These are phyloP conservation scores for Trametes versicolor DNA, from an alignment of 1,284 basidiomycete species.

Conservation along the genomic window DNA sequence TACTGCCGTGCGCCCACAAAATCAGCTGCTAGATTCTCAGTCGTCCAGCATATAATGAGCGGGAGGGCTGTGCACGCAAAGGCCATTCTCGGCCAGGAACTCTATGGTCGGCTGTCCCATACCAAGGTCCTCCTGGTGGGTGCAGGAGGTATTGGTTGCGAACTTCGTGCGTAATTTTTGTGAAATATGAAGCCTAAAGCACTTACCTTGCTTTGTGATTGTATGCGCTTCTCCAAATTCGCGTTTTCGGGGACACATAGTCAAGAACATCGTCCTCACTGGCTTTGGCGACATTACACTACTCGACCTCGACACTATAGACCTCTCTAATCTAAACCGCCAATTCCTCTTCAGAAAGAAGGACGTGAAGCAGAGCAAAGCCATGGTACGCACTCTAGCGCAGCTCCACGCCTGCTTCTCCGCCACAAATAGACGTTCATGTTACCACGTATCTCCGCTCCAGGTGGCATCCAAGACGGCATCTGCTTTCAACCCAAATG, in stretches of 20 bases:
- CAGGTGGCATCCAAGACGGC: constrained; percentile 93
- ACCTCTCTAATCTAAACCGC: constrained; percentile 97
- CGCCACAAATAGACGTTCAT: neutral
- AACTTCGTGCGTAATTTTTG: constrained; percentile 74
- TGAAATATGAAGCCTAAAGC: neutral
- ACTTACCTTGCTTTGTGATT: neutral
- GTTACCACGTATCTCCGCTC: neutral
- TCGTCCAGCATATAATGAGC: constrained; percentile 14
- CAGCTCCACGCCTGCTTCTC: neutral
- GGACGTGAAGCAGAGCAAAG: constrained; percentile 97
- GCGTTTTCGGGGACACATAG: constrained; percentile 50
- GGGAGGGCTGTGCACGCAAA: constrained; percentile 56
- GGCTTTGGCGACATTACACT: constrained; percentile 94
- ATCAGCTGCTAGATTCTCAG: neutral
- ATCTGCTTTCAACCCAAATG: constrained; percentile 91
- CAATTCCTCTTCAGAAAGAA: constrained; percentile 99
- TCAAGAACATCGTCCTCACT: constrained; percentile 95
- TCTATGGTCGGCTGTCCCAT: constrained; percentile 65
- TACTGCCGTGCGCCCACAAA: neutral
- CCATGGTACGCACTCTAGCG: constrained; percentile 62
- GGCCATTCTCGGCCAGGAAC: constrained; percentile 80
- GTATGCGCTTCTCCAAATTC: neutral
- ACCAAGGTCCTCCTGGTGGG: constrained; percentile 92
- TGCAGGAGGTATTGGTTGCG: constrained; percentile 97
- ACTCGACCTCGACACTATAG: constrained; percentile 98